Percentiles rank a stretch among this genome's conserved stretches.
phyloP scores from a whole-genome alignment of 805 yeast genomes.

The Cyberlindnera misumaiensis region DNA sequence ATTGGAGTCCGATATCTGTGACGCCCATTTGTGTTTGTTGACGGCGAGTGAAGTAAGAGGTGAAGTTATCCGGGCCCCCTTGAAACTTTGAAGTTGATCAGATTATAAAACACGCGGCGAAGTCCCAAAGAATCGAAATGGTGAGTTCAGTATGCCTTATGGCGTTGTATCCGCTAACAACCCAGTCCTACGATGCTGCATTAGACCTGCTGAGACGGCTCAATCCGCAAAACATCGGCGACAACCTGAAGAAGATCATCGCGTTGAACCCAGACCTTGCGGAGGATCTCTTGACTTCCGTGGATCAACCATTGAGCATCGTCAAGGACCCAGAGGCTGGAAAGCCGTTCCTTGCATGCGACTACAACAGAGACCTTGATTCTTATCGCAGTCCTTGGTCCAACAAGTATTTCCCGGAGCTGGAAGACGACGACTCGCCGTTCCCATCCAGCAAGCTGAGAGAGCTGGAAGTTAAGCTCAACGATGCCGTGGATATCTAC shows the following conservation, averaged over 20 bases:
- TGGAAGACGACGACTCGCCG: slow-evolving; percentile 61
- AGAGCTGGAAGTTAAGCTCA: slow-evolving; percentile 71
- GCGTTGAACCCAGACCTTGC: slow-evolving; percentile 58
- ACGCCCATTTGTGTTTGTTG: slow-evolving; percentile 4
- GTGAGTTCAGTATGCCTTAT: too few relatives aligned
- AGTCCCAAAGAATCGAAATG: too few relatives aligned
- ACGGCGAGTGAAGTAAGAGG: too few relatives aligned
- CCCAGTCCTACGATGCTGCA: slow-evolving; percentile 58
- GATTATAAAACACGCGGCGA: too few relatives aligned
- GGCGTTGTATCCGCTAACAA: background rate
- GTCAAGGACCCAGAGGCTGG: slow-evolving; percentile 30
- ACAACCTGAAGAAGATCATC: slow-evolving; percentile 35
- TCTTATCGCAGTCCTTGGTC: slow-evolving; percentile 89
- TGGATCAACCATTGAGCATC: slow-evolving; percentile 73
- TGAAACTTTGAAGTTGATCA: too few relatives aligned
- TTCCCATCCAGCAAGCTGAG: slow-evolving; percentile 64
- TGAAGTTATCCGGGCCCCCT: too few relatives aligned
- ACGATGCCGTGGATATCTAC: slow-evolving; percentile 87
- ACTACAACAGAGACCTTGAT: slow-evolving; percentile 93
- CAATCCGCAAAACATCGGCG: slow-evolving; percentile 54
- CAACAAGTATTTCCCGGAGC: slow-evolving; percentile 56
- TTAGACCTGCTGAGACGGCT: slow-evolving; percentile 70
- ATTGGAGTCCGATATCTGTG: slow-evolving; percentile 29
- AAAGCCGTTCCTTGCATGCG: slow-evolving; percentile 76
- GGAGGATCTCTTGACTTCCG: slow-evolving; percentile 78